Percentiles rank a stretch among this genome's conserved stretches.
phyloP scores from a whole-genome alignment of 192 early-diverging fungal genomes.

The Podila clonocystis region DNA sequence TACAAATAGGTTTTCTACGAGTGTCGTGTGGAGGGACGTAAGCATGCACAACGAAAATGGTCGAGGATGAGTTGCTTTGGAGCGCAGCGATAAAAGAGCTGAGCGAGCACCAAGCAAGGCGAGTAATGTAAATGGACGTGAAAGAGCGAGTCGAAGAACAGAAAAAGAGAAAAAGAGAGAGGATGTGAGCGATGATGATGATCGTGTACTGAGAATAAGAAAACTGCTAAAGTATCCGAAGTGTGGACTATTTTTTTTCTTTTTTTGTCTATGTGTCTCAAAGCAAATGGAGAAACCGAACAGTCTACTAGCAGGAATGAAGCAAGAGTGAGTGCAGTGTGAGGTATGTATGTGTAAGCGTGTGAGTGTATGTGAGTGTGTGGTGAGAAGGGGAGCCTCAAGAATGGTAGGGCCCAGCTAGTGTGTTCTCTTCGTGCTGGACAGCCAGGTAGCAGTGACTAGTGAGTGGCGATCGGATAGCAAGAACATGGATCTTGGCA shows the following conservation, averaged over 20 bases:
- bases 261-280: too few species aligned
- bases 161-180: not conserved
- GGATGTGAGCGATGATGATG: not conserved
- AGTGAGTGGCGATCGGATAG: not conserved
- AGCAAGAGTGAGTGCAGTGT: too few species aligned
- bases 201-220: not conserved
- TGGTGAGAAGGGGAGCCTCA: not conserved
- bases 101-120: not conserved
- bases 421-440: not conserved
- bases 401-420: not conserved
- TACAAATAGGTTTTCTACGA: too few species aligned
- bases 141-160: not conserved
- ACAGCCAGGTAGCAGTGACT: not conserved
- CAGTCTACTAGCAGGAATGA: too few species aligned
- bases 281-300: too few species aligned
- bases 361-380: not conserved
- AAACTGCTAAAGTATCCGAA: not conserved
- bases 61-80: not conserved
- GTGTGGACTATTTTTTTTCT: not conserved
- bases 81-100: not conserved
- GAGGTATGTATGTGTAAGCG: too few species aligned
- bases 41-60: not conserved
- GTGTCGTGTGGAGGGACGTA: not conserved
- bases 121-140: not conserved
- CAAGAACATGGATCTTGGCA: slow-evolving; percentile 5